phyloP scores from a whole-genome alignment of 2,329 filamentous ascomycete species.

The Sporothrix curviconia region DNA sequence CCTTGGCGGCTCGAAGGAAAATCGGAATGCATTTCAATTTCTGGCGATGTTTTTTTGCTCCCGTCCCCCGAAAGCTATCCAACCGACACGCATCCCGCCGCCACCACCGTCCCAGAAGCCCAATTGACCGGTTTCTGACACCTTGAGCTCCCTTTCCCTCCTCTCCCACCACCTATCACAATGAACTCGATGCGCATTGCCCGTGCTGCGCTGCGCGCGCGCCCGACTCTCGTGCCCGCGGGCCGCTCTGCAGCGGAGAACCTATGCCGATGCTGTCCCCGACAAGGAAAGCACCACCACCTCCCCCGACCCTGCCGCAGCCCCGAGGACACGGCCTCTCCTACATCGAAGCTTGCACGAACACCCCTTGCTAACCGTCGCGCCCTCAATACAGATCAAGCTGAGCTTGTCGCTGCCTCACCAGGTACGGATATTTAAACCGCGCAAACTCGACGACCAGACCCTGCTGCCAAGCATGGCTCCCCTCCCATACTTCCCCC shows the following conservation, averaged over 20 bases:
- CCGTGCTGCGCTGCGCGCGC: constrained; percentile 79
- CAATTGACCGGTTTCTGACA: constrained; percentile 5
- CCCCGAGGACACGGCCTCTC: too few species aligned
- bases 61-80: constrained; percentile 15
- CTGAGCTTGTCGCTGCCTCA: constrained; percentile 96
- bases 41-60: constrained; percentile 16
- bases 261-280: constrained; percentile 80
- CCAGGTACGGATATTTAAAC: constrained; percentile 63
- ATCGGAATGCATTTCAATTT: constrained; percentile 15
- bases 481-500: background rate
- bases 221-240: constrained; percentile 64
- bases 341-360: background rate
- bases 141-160: background rate
- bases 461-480: background rate
- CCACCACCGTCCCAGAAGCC: constrained; percentile 1
- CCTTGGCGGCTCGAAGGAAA: constrained; percentile 12
- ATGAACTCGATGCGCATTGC: constrained; percentile 96
- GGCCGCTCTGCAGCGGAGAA: constrained; percentile 69
- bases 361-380: background rate
- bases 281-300: constrained; percentile 60
- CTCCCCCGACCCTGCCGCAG: background rate
- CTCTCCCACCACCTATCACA: constrained; percentile 32
- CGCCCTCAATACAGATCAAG: constrained; percentile 62
- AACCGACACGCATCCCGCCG: constrained; percentile 6
- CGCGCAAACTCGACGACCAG: constrained; percentile 4